A percentile compares a stretch with the other conserved stretches of the same genome.
These are phyloP conservation scores for Solanum lycopersicoides DNA, from an alignment of 257 asterid species.

Conservation along the genomic window DNA sequence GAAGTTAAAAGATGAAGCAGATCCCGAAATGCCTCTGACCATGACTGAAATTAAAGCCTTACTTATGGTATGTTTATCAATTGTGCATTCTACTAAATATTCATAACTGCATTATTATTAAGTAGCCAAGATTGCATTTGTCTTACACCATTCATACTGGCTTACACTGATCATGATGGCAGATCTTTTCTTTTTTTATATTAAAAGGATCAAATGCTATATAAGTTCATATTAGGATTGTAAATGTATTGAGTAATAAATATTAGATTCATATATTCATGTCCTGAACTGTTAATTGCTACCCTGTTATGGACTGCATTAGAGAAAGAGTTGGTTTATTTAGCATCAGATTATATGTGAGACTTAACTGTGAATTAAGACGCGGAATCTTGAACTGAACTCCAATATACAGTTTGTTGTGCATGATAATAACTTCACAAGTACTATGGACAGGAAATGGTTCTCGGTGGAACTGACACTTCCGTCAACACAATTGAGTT, in stretches of 20 bases:
- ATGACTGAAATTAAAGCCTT: constrained; percentile 59
- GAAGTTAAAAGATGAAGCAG: constrained; percentile 37
- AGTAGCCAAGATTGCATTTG: too few relatives aligned
- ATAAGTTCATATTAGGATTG: background rate
- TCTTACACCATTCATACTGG: too few relatives aligned
- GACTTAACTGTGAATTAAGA: background rate
- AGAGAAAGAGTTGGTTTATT: background rate
- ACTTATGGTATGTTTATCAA: constrained; percentile 43
- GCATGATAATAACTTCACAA: background rate
- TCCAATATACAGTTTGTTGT: background rate
- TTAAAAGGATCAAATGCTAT: background rate
- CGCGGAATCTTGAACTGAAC: background rate
- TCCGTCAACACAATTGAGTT: constrained; percentile 53
- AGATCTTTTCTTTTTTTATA: too few relatives aligned
- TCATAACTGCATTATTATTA: too few relatives aligned
- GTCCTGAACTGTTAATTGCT: background rate
- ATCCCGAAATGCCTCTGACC: constrained; percentile 39
- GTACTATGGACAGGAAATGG: constrained; percentile 39
- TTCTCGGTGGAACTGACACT: constrained; percentile 64
- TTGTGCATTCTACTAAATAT: too few relatives aligned
- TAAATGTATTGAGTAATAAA: background rate
- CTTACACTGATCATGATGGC: too few relatives aligned
- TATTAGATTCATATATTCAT: too few relatives aligned
- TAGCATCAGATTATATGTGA: background rate
- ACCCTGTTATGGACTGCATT: background rate